Percentiles rank a stretch among this genome's conserved stretches.
These are phyloP conservation scores for Euptelea pleiosperma DNA, from an alignment of 164 flowering plant genomes.

Conservation along the genomic window DNA sequence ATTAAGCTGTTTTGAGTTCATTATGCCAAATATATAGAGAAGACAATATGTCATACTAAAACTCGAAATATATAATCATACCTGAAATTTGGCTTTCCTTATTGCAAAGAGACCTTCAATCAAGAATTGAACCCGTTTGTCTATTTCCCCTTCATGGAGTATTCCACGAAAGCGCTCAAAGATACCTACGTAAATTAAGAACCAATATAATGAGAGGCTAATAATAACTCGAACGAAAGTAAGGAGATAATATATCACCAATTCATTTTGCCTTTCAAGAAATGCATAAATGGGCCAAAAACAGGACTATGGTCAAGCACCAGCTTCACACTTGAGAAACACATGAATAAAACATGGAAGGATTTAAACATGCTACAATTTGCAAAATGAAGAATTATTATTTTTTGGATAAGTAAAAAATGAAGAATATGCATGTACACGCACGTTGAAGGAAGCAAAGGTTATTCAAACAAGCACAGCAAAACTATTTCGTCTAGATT, in stretches of 20 bases:
- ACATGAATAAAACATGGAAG: no score
- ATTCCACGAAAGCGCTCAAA: conserved; percentile 98
- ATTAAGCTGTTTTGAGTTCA: not conserved
- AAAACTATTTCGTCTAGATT: no score
- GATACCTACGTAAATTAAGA: conserved; percentile 43
- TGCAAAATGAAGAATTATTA: no score
- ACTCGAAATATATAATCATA: conserved; percentile 13
- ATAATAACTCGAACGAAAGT: not conserved
- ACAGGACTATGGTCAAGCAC: not conserved
- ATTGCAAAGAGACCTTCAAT: conserved; percentile 97
- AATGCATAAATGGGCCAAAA: not conserved
- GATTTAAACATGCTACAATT: no score
- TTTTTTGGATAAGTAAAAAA: no score
- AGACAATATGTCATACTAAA: not conserved
- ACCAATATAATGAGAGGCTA: not conserved
- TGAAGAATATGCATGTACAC: no score
- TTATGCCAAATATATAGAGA: not conserved
- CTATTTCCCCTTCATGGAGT: conserved; percentile 97
- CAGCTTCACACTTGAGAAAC: not conserved
- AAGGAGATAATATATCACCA: not conserved
- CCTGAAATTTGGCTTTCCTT: conserved; percentile 94
- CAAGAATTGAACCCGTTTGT: conserved; percentile 85
- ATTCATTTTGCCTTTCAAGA: not conserved
- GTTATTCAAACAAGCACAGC: no score
- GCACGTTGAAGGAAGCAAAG: no score